Base-by-base conservation (phyloP, 2,329 filamentous ascomycete species). In the Xenoacremonium recifei region DNA sequence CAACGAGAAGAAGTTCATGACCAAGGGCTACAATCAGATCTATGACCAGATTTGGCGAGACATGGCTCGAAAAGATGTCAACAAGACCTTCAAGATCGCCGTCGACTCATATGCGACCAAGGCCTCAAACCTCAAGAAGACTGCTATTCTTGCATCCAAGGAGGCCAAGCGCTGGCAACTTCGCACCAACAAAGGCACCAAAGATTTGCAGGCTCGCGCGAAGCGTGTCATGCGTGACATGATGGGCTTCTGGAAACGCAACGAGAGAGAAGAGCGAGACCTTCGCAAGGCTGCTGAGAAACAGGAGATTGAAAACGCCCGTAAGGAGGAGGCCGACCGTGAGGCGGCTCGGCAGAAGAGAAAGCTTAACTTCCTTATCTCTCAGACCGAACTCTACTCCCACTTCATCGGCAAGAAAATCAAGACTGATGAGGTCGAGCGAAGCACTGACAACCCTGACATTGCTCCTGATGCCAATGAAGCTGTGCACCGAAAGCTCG, bases 401-500 rank as follows among this genome's bases (percentile, higher is more conserved):
- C 93, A 99, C 75, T 99, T 99, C 68, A 96, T 99, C 58, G 92
- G 93, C 65, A 95, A 96, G 73, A 99, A 99, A 75, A 95, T 97
- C 69, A 96, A 96, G 72, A 97, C 92, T 2, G 87, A 93, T 55
- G 91, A 97, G 62, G 89, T 96, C 35, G 91, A 99, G 69, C 79
- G 86, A 45, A 92, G 88, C 36, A 93, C 89, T 17, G 89, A 93
- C 58, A 89, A 91, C 59, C 82, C 82, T 6, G 85, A 87, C 35
- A 83, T 86, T 37, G 74, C 78, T 9, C 76, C 76, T 36, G 72
- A 77, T 38, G 70, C 70, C 6, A 61, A 71, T 37, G 55, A 62
- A 19, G 59, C 66, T 27, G 53, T 57, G 2, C 61, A 72, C n/a
- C 64, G 67, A 34, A 69, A 69, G 39, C 57, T 77, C 15, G 67